These are phyloP conservation scores for Spathaspora passalidarum DNA, from an alignment of 805 yeast species.

Conservation along the genomic window DNA sequence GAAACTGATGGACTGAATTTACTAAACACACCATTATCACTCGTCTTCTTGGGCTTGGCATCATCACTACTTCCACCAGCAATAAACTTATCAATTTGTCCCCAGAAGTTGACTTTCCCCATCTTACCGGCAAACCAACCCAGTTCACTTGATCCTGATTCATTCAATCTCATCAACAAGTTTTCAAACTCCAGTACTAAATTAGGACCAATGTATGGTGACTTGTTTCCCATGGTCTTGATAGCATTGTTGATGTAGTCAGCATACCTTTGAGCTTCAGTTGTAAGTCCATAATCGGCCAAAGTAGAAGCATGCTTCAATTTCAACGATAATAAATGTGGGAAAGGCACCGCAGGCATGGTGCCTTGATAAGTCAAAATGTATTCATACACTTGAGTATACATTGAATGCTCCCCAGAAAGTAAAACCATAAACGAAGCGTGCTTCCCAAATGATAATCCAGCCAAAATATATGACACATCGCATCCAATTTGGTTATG, in stretches of 20 bases:
- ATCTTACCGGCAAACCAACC: conserved; percentile 69
- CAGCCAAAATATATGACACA: conserved; percentile 46
- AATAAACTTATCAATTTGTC: conserved; percentile 82
- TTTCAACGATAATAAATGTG: conserved; percentile 59
- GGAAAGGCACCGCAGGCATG: conserved; percentile 38
- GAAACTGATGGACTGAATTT: conserved; percentile 71
- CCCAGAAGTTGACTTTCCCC: conserved; percentile 71
- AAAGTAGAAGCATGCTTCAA: conserved; percentile 64
- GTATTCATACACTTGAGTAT: conserved; percentile 73
- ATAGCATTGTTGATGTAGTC: conserved; percentile 45
- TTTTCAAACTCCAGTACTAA: conserved; percentile 29
- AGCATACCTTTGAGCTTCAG: conserved; percentile 61
- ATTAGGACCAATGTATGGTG: conserved; percentile 24
- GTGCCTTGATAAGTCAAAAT: conserved; percentile 23
- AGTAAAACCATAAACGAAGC: conserved; percentile 7
- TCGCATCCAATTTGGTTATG: conserved; percentile 37
- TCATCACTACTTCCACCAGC: conserved; percentile 62
- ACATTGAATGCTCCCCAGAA: conserved; percentile 32
- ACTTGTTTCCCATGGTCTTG: conserved; percentile 27
- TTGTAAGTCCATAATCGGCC: conserved; percentile 60
- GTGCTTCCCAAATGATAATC: conserved; percentile 33
- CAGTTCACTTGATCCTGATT: conserved; percentile 39
- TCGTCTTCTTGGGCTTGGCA: conserved; percentile 26
- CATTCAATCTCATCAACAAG: conserved; percentile 47
- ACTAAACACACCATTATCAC: conserved; percentile 59